Conservation (phyloP, 345 rosid genomes). For the Eucalyptus melliodora region DNA sequence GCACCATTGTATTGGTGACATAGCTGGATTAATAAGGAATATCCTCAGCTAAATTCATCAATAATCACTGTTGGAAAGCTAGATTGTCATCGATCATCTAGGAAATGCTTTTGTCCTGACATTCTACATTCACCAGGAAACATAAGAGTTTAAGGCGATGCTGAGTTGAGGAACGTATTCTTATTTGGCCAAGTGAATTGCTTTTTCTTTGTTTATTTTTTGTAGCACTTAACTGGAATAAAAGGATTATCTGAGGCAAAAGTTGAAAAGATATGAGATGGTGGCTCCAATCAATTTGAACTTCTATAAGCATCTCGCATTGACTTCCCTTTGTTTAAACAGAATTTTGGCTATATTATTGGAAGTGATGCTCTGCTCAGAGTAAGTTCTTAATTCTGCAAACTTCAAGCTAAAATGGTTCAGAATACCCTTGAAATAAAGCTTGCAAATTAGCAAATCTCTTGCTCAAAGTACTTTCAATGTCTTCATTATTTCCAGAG, state of each 20-base stretch:
- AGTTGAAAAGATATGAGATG: constrained; percentile 58
- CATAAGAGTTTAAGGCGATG: background rate
- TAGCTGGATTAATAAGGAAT: too few relatives aligned
- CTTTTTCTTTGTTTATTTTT: background rate
- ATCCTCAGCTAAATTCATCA: background rate
- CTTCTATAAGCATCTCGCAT: too few relatives aligned
- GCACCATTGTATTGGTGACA: background rate
- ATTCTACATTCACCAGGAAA: background rate
- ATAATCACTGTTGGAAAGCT: background rate
- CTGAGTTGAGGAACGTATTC: too few relatives aligned
- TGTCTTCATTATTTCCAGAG: too few relatives aligned
- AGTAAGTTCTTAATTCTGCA: constrained; percentile 21
- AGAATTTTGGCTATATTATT: constrained; percentile 51
- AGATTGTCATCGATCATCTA: background rate
- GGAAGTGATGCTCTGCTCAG: constrained; percentile 85
- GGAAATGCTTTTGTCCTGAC: background rate
- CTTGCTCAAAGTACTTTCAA: too few relatives aligned
- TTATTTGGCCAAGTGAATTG: too few relatives aligned
- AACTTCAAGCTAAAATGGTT: background rate
- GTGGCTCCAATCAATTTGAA: background rate
- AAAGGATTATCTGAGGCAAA: too few relatives aligned
- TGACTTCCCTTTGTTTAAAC: background rate
- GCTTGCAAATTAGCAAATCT: background rate
- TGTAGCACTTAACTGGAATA: too few relatives aligned
- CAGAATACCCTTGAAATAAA: background rate